Base-by-base conservation (phyloP, 2,329 filamentous ascomycete genomes). In the Dothideomycetes sp. region DNA sequence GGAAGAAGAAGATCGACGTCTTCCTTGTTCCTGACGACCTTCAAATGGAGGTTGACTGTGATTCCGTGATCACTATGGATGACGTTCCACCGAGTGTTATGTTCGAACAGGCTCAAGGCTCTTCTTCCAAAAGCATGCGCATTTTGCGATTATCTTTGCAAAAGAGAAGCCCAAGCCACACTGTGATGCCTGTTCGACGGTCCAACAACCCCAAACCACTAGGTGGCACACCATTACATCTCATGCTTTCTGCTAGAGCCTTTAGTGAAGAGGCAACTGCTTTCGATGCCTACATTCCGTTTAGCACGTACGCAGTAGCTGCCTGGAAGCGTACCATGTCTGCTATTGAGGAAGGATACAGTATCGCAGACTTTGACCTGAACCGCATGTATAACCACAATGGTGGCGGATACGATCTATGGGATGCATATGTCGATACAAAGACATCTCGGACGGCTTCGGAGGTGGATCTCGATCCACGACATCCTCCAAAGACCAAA, bases 281-380 rank as follows among this genome's bases (percentile, higher is more conserved):
- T 17, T 32, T 23, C 13, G 31, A 31, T 16, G 10, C 33, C 20
- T 36, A 42, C 10, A 36, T 42, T 18, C 15, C 19, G 18, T 42
- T 35, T 20, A 42, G 40, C 32, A 42, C 24, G 9, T 42, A 30
- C 19, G 39, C 39, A 7, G 22, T 29, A 11, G 13, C 33, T 3
- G 39, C 32, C 15, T 16, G 35, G 32, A 17, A 6, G 17, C n/a
- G 19, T 16, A 11, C 19, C 25, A 18, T 24, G 9, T 11, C 27
- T 19, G 15, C 19, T 24, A 31, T 42, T 10, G 5, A 18, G 3
- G 12, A 15, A 19, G 20, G 9, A 12, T 36, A 23, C 12, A 19
- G 25, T 5, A 8, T 25, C 18, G 24, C 40, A 18, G 27, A 19
- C 4, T 23, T 42, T 19, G 5, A 36, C 10, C 32, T 42, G 10